Base-by-base conservation (phyloP, 2,329 filamentous ascomycete genomes). In the Fusarium sp. region DNA sequence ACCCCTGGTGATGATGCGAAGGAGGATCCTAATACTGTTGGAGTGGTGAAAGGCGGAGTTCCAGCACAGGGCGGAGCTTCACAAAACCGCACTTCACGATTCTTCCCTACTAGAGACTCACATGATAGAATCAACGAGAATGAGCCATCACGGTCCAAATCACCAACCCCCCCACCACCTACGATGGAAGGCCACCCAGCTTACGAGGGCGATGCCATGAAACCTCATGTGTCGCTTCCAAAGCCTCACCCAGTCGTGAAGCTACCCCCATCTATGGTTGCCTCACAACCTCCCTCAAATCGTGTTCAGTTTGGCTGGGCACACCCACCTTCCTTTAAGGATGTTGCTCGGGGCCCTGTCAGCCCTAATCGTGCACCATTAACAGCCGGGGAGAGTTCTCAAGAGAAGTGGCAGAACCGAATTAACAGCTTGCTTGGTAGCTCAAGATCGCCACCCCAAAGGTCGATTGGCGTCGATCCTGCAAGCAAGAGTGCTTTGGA, bases 391-490 rank as follows among this genome's bases (percentile, higher is more conserved):
- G 83, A 85, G 53, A 81, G 82, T 11, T 78, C 80, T 64, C 73
- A 82, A 69, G 76, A 78, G 56, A 86, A 86, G 59, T 95, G 94
- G 94, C 94, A 97, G 80, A 91, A 92, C 75, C 90, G 90, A 75
- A 94, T 98, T 79, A 94, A 97, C 80, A 91, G 87, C 48, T 86
- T 97, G 46, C 86, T 97, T 38, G 88, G 90, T 73, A 89, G 89
- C n/a, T 83, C 84, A 41, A 94, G 92, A 78, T 85, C 89, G 11
- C 82, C 86, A 23, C 85, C 84, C 17, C 84, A 86, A 48, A 90
- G 87, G 75, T 85, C 87, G 64, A 84, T 92, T 60, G 87, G 88
- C 53, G 87, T 93, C 41, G 87, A 91, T 67, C 90, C 91, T 52
- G 88, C 90, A 26, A 93, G 90, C 73, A 91, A 91, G 78, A 90